Percentiles rank a stretch among this genome's conserved stretches.
Conservation (phyloP, 1,139 yeast species). For the Magnusiomyces suaveolens region DNA sequence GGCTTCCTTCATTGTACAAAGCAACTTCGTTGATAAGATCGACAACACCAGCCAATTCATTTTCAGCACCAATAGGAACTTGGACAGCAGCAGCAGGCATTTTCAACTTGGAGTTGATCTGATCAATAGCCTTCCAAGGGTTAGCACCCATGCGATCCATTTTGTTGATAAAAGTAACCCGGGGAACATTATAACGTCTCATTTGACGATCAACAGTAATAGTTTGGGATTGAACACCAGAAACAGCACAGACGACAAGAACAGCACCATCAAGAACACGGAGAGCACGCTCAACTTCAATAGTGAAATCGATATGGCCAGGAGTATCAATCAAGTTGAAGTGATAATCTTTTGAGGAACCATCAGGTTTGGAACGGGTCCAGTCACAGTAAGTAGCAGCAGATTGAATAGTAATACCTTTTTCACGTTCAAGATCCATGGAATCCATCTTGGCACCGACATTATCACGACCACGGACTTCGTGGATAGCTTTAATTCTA, state of each 20-base stretch:
- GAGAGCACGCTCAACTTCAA: slow-evolving; percentile 95
- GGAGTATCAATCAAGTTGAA: slow-evolving; percentile 96
- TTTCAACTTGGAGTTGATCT: slow-evolving; percentile 73
- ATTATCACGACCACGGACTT: slow-evolving; percentile 93
- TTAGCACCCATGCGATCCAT: slow-evolving; percentile 99
- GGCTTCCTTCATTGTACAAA: slow-evolving; percentile 81
- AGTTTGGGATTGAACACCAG: slow-evolving; percentile 97
- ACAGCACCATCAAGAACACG: slow-evolving; percentile 98
- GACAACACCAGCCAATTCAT: slow-evolving; percentile 75
- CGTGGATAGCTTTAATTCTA: slow-evolving; percentile 94
- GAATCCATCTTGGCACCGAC: slow-evolving; percentile 99
- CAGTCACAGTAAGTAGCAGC: slow-evolving; percentile 98
- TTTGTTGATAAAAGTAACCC: slow-evolving; percentile 90
- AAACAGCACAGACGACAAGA: slow-evolving; percentile 92
- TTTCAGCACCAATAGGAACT: slow-evolving; percentile 93
- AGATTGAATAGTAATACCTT: slow-evolving; percentile 96
- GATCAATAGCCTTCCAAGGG: slow-evolving; percentile 92
- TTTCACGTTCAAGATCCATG: slow-evolving; percentile 94
- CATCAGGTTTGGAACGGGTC: slow-evolving; percentile 45
- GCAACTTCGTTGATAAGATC: slow-evolving; percentile 84
- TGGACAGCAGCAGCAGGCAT: slow-evolving; percentile 97
- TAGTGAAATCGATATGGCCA: slow-evolving; percentile 96
- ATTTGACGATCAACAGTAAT: slow-evolving; percentile 98
- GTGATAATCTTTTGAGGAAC: slow-evolving; percentile 49
- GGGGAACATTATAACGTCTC: slow-evolving; percentile 96